phyloP scores from a whole-genome alignment of 2,329 filamentous ascomycete species.

The Pseudocercospora musae region DNA sequence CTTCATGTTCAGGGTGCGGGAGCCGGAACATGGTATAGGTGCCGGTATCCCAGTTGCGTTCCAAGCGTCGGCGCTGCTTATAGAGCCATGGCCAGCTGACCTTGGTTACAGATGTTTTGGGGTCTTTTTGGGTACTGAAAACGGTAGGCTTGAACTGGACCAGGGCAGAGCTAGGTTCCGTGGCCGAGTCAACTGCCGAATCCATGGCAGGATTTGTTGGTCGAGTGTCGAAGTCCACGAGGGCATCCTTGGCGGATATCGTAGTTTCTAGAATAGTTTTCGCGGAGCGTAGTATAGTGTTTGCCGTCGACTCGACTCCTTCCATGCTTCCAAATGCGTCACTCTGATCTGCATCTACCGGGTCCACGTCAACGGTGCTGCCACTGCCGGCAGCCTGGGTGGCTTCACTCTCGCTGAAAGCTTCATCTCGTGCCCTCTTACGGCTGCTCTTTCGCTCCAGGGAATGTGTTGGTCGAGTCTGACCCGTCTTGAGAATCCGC shows the following conservation, averaged over 20 bases:
- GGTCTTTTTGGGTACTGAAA: slow-evolving; percentile 9
- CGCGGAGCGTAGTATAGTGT: slow-evolving; percentile 6
- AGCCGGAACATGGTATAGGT: slow-evolving; percentile 84
- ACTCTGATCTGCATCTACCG: slow-evolving; percentile 9
- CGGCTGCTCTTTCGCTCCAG: slow-evolving; percentile 26
- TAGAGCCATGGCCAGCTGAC: slow-evolving; percentile 94
- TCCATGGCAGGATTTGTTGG: background rate
- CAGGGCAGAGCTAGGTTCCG: background rate
- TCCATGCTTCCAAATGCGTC: slow-evolving; percentile 19
- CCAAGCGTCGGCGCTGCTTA: slow-evolving; percentile 76
- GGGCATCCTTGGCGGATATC: slow-evolving; percentile 4
- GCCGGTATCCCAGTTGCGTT: slow-evolving; percentile 87
- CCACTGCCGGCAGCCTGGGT: background rate
- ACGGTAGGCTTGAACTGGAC: slow-evolving; percentile 15
- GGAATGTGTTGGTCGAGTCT: slow-evolving; percentile 56
- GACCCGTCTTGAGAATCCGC: slow-evolving; percentile 50
- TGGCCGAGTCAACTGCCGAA: background rate
- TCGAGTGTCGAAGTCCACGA: slow-evolving; percentile 6
- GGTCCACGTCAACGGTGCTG: slow-evolving; percentile 3
- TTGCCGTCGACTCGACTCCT: slow-evolving; percentile 17
- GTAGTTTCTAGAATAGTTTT: slow-evolving; percentile 1
- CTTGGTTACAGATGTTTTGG: slow-evolving; percentile 48
- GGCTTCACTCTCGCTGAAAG: slow-evolving; percentile 33
- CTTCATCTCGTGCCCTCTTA: slow-evolving; percentile 33
- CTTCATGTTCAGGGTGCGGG: slow-evolving; percentile 73